A percentile compares a stretch with the other conserved stretches of the same genome.
These are phyloP conservation scores for Penicillium soppii DNA, from an alignment of 495 filamentous ascomycete genomes.

Conservation along the genomic window DNA sequence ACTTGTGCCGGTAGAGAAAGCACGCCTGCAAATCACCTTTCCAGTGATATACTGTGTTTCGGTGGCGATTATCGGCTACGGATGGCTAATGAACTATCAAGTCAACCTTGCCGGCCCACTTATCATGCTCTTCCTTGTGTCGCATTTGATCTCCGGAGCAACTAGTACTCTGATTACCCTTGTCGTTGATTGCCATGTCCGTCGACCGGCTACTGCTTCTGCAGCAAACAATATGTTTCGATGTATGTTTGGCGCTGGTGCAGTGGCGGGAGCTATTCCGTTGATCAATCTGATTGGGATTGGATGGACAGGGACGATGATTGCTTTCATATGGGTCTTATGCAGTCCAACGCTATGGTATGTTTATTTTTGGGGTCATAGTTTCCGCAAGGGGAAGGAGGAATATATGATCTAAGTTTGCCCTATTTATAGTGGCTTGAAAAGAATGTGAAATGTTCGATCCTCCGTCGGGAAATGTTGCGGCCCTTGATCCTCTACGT, in stretches of 20 bases:
- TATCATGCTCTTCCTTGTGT: conserved; percentile 4
- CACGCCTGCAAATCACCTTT: conserved; percentile 6
- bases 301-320: conserved; percentile 38
- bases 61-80: conserved; percentile 1
- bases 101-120: conserved; percentile 8
- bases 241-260: conserved; percentile 7
- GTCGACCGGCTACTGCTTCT: conserved; percentile 1
- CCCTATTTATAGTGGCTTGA: no score
- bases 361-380: conserved; percentile 24
- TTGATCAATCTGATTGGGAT: conserved; percentile 15
- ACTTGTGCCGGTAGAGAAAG: no score
- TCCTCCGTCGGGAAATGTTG: no score
- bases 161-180: conserved; percentile 3
- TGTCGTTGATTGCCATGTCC: conserved; percentile 3
- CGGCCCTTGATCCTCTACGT: no score
- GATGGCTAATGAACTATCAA: conserved; percentile 14
- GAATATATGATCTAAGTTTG: no score
- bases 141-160: background rate
- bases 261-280: conserved; percentile 5
- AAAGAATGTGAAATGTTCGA: no score
- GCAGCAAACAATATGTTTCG: conserved; percentile 5
- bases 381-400: no score
- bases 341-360: conserved; percentile 26
- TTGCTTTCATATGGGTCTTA: conserved; percentile 20
- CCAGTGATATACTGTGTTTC: background rate